phyloP scores from a whole-genome alignment of 1,284 basidiomycete species.

The Singerocomus rubriflavus region DNA sequence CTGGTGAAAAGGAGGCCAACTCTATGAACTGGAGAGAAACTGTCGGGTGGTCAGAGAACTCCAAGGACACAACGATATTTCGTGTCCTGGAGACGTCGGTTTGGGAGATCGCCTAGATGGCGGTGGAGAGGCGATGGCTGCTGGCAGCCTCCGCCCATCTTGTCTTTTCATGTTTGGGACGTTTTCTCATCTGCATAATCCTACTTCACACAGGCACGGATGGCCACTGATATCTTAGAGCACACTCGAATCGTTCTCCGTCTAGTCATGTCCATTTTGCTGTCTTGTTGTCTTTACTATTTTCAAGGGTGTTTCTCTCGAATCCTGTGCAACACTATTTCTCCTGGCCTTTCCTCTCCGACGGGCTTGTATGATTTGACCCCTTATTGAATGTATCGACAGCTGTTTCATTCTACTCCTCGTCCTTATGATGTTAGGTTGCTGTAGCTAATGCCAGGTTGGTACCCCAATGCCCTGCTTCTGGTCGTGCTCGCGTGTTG shows the following conservation, averaged over 20 bases:
- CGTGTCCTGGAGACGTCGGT: constrained; percentile 74
- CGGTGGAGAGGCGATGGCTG: constrained; percentile 13
- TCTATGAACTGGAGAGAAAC: constrained; percentile 72
- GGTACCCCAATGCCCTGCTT: not conserved
- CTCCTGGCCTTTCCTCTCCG: constrained; percentile 4
- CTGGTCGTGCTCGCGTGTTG: not conserved
- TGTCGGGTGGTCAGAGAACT: constrained; percentile 73
- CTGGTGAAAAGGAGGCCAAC: constrained; percentile 82
- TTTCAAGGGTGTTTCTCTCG: constrained; percentile 8
- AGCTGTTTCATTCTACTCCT: constrained; percentile 11
- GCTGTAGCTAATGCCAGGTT: constrained; percentile 5
- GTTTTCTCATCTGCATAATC: constrained; percentile 5
- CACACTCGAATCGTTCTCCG: constrained; percentile 16
- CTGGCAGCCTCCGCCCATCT: constrained; percentile 17
- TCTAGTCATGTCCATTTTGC: constrained; percentile 13
- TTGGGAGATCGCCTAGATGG: constrained; percentile 58
- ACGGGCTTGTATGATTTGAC: constrained; percentile 7
- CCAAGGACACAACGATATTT: constrained; percentile 68
- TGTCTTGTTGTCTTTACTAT: constrained; percentile 11
- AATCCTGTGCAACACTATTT: constrained; percentile 7
- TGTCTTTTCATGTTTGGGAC: constrained; percentile 12
- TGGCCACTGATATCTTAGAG: constrained; percentile 25
- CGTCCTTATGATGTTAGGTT: constrained; percentile 13
- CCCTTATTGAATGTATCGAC: constrained; percentile 27
- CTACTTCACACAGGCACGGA: constrained; percentile 8